Conservation (phyloP, 2,329 filamentous ascomycete species). For the Exophiala oligosperma region DNA sequence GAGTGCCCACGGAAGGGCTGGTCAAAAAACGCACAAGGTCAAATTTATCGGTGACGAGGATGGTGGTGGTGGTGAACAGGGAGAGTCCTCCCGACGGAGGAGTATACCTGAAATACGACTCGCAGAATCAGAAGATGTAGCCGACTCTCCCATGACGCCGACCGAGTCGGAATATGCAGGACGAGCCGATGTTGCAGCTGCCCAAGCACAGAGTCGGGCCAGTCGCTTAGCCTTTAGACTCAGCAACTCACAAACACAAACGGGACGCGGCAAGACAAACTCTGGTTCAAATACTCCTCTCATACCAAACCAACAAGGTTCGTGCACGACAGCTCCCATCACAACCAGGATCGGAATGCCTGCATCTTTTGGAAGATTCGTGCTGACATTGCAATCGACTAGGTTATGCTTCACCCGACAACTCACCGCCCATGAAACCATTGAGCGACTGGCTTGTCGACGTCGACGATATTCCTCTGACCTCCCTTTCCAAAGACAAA, state of each 20-base stretch:
- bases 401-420: conserved; percentile 14
- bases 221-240: conserved; percentile 19
- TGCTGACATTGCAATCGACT: background rate
- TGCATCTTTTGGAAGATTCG: background rate
- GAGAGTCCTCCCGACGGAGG: background rate
- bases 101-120: conserved; percentile 18
- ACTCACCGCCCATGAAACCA: conserved; percentile 19
- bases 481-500: conserved; percentile 24
- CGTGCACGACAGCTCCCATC: too few species aligned
- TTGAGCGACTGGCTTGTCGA: conserved; percentile 23
- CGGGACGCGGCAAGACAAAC: background rate
- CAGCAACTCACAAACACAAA: conserved; percentile 5
- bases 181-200: conserved; percentile 20
- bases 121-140: conserved; percentile 16
- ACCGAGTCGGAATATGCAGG: conserved; percentile 13
- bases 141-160: conserved; percentile 13
- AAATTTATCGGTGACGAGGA: conserved; percentile 16
- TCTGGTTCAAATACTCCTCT: conserved; percentile 6
- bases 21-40: conserved; percentile 16
- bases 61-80: background rate
- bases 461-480: conserved; percentile 30
- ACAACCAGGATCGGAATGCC: background rate
- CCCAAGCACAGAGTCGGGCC: conserved; percentile 20
- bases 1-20: conserved; percentile 6
- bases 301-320: background rate